Evolutionary conservation across 2,329 filamentous ascomycete genomes (phyloP), one percentile per base, ranked within the genome.

Genomic region (Curvularia spicifera): DNA sequence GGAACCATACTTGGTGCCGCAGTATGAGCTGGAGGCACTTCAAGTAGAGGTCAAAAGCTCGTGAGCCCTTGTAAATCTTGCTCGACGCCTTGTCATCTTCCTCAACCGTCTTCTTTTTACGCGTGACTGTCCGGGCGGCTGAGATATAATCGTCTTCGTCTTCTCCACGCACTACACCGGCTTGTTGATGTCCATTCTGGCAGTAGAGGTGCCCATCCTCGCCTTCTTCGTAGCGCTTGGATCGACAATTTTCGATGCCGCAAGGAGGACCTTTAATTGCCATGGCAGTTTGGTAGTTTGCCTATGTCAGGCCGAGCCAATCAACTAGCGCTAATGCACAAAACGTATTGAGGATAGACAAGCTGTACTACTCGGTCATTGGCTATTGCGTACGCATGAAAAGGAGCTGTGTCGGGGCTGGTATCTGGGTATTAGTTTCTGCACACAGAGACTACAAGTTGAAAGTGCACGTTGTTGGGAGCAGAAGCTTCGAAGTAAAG

Each of bases 11-110:
- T 79, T 98, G 94, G 71, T 90, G 91, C 73, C 93, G 87, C 28
- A 99, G 80, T 47, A 98, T 84, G 31, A 97, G 81, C 76, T 98
- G 94, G 58, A 96, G 85, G 63, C 87, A 89, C 73, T 96, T 90
- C 35, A 98, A 81, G 73, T 91, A 97, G 24, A 97, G 84, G 62
- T 90, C 86, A 63, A 88, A 86, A 13, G 90, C 94, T 52, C 86
- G 83, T 46, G 85, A 81, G 42, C 93, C 93, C 5, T 75, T 80
- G 67, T 82, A 91, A 81, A 70, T 88, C 84, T 55, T 68, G 10
- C 50, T 52, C 1, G 61, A 24, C 13, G 65, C 61, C 47, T 81
- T 85, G 69, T 85, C 80, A 51, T 81, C 80, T 24, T 78, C 71
- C 37, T 72, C 65, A 1, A 55, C 44, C 75, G 69, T 86, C 62